Base-by-base conservation (phyloP, 2,329 filamentous ascomycete genomes). In the Xylariales sp. region DNA sequence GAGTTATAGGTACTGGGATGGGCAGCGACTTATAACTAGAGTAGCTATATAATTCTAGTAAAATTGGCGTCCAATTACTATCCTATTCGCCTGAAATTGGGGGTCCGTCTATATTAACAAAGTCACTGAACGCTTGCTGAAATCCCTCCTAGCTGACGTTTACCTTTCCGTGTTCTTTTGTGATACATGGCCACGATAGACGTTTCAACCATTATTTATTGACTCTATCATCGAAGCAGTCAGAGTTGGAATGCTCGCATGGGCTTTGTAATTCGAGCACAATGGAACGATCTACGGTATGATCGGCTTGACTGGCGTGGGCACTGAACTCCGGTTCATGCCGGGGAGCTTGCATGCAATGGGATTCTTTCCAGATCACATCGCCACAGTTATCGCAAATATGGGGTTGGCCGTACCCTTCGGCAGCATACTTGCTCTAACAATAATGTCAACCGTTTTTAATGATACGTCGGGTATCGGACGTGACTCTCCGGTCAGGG, bases 401-500 rank as follows among this genome's bases (percentile, higher is more conserved):
- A 70, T 82, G 57, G 67, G 71, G 0, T 76, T 86, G 40, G 70
- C 78, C 3, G 44, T 76, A 12, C 77, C 79, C 0, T 74, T 86
- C 18, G 82, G 83, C 3, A 81, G 82, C 10, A 84, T 80, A 0
- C 59, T 86, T 3, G 75, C 74, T 0, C 65, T 85, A 33, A 82
- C 81, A 1, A 70, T 86, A 51, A 85, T 86, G 82, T 73, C 79
- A 11, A 71, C 75, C 7, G 80, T 86, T 2, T 85, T 85, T 58
- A 83, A 84, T 53, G 86, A 86, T 46, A 62, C 57, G 4, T 59
- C 59, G 5, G 61, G 57, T n/a, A 45, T 54, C 18, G 39, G 43
- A 15, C 39, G 31, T 32, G 37, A 50, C 40, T 63, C 45, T 8
- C 50, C 55, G 14, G 44, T 10, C 29, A 8, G 29, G 15, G 29